These are phyloP conservation scores for Lepidium aucheri DNA, from an alignment of 345 rosid species.

Conservation along the genomic window DNA sequence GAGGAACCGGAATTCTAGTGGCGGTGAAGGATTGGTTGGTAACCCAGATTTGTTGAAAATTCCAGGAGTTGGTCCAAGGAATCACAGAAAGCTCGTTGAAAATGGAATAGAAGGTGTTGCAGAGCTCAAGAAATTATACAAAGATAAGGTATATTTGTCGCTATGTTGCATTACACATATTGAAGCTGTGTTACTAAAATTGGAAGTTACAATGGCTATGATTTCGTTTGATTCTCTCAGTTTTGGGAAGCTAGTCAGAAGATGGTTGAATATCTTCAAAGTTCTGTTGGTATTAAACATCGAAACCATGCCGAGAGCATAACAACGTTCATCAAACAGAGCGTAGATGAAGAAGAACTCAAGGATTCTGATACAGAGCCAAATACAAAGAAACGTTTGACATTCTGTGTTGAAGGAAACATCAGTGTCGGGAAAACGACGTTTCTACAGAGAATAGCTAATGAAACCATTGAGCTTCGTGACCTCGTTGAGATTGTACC, in stretches of 20 bases:
- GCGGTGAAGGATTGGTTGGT: conserved; percentile 33
- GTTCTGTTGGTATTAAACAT: conserved; percentile 94
- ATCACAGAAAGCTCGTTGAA: conserved; percentile 80
- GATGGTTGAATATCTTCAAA: conserved; percentile 85
- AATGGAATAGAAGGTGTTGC: conserved; percentile 82
- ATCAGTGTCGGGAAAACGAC: conserved; percentile 98
- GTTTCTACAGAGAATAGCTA: conserved; percentile 89
- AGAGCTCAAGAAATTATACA: conserved; percentile 85
- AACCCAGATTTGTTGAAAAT: conserved; percentile 80
- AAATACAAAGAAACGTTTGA: conserved; percentile 49
- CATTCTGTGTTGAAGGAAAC: conserved; percentile 96
- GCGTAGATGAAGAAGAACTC: conserved; percentile 70
- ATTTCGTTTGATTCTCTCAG: conserved; percentile 31
- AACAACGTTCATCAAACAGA: conserved; percentile 71
- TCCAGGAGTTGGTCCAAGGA: conserved; percentile 93
- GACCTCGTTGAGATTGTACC: conserved; percentile 99
- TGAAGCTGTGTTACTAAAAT: too few species aligned
- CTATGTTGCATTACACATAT: too few species aligned
- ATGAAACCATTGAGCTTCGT: conserved; percentile 83
- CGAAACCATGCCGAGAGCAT: conserved; percentile 92
- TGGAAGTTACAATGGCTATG: not conserved
- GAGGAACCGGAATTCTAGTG: conserved; percentile 37
- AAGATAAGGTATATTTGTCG: conserved; percentile 53
- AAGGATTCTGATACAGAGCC: conserved; percentile 44
- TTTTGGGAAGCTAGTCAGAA: conserved; percentile 64